These are phyloP conservation scores for Paramecium primaurelia DNA, from an alignment of 73 alveolate genomes.

Conservation along the genomic window DNA sequence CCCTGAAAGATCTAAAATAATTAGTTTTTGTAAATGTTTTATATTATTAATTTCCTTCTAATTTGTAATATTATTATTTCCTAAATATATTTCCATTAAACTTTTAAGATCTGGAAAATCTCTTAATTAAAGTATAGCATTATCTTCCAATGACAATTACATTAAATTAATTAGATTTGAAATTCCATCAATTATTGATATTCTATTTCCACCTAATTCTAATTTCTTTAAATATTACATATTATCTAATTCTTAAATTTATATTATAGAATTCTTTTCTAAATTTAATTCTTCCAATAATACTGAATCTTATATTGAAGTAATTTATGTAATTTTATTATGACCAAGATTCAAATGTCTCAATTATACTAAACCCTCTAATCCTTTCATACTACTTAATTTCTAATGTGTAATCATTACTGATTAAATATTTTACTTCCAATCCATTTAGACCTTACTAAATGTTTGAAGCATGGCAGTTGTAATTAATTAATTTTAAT, in stretches of 20 bases:
- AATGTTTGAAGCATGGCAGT: constrained; percentile 41
- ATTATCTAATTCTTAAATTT: constrained; percentile 80
- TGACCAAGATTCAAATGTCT: constrained; percentile 81
- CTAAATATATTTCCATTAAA: constrained; percentile 93
- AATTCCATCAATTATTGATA: constrained; percentile 61
- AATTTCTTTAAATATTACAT: constrained; percentile 76
- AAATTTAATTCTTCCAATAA: constrained; percentile 89
- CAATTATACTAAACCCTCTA: constrained; percentile 65
- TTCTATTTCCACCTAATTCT: constrained; percentile 85
- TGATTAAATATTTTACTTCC: constrained; percentile 70
- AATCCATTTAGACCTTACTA: constrained; percentile 54
- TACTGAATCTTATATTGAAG: constrained; percentile 78
- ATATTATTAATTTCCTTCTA: constrained; percentile 69
- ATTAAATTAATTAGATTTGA: constrained; percentile 65
- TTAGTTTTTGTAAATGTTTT: constrained; percentile 72
- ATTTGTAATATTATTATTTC: constrained; percentile 84
- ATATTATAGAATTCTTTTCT: constrained; percentile 83
- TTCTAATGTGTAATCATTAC: constrained; percentile 67
- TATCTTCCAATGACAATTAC: constrained; percentile 90
- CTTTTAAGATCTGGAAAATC: constrained; percentile 79
- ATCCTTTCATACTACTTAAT: constrained; percentile 62
- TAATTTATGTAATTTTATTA: constrained; percentile 81
- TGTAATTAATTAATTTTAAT: constrained; percentile 18
- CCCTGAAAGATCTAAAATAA: constrained; percentile 85
- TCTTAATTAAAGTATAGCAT: constrained; percentile 78